phyloP scores from a whole-genome alignment of 2,329 filamentous ascomycete species.

The Pseudogymnoascus sp. region DNA sequence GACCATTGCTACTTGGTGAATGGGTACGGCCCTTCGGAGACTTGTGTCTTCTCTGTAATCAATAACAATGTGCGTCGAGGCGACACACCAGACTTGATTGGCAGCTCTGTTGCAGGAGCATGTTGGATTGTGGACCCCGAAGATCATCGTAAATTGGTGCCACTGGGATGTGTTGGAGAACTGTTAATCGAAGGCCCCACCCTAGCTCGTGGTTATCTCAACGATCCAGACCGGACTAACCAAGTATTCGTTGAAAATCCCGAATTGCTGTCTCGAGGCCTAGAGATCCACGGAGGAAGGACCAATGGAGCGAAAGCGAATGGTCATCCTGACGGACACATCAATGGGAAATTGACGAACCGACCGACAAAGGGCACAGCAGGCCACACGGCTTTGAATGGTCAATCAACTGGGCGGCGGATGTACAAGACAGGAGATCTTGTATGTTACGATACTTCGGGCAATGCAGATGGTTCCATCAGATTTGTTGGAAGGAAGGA shows the following conservation, averaged over 20 bases:
- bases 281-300: background rate
- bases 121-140: slow-evolving; percentile 30
- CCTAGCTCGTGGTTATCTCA: slow-evolving; percentile 53
- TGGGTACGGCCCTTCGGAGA: slow-evolving; percentile 77
- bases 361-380: no score
- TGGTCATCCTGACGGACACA: background rate
- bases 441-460: slow-evolving; percentile 39
- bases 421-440: slow-evolving; percentile 53
- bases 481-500: slow-evolving; percentile 54
- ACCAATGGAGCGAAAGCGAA: background rate
- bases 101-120: background rate
- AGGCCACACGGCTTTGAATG: no score
- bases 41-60: slow-evolving; percentile 47
- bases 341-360: background rate
- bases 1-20: slow-evolving; percentile 31
- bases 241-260: slow-evolving; percentile 43
- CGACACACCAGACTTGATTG: slow-evolving; percentile 28
- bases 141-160: background rate
- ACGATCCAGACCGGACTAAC: slow-evolving; percentile 48
- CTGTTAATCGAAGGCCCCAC: slow-evolving; percentile 37
- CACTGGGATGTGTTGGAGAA: slow-evolving; percentile 1
- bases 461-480: slow-evolving; percentile 41
- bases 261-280: background rate
- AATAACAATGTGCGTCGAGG: background rate
- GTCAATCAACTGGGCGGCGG: slow-evolving; percentile 7